Conservation (phyloP, 1,139 yeast genomes). For the Candida labiduridarum region DNA sequence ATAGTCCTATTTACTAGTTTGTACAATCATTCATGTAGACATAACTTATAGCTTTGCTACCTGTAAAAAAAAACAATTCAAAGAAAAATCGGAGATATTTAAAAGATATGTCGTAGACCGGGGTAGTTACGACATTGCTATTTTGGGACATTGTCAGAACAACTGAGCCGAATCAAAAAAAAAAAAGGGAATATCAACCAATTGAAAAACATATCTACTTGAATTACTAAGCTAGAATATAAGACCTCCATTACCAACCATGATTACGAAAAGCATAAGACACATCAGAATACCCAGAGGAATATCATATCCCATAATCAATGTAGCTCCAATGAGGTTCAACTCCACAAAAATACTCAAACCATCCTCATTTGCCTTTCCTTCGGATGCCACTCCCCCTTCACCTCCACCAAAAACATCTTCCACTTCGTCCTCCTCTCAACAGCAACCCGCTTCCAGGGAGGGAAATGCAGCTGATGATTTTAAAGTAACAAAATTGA, state of each 20-base stretch:
- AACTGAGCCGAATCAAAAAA: background rate
- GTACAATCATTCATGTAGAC: no score
- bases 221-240: background rate
- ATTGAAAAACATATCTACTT: background rate
- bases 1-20: no score
- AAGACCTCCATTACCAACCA: background rate
- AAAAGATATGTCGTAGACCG: background rate
- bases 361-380: conserved; percentile 2
- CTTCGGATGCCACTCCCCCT: conserved; percentile 26
- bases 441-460: background rate
- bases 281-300: conserved; percentile 1
- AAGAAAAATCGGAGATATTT: no score
- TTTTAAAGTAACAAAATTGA: conserved; percentile 31
- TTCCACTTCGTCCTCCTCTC: background rate
- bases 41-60: no score
- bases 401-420: conserved; percentile 20
- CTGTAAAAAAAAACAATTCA: no score
- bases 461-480: conserved; percentile 29
- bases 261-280: background rate
- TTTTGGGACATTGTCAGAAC: background rate
- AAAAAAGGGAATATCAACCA: background rate
- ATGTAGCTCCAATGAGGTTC: conserved; percentile 6
- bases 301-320: background rate
- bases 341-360: background rate
- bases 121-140: background rate